Base-by-base conservation (phyloP, 2,329 filamentous ascomycete species). In the Chaetomium sp. region DNA sequence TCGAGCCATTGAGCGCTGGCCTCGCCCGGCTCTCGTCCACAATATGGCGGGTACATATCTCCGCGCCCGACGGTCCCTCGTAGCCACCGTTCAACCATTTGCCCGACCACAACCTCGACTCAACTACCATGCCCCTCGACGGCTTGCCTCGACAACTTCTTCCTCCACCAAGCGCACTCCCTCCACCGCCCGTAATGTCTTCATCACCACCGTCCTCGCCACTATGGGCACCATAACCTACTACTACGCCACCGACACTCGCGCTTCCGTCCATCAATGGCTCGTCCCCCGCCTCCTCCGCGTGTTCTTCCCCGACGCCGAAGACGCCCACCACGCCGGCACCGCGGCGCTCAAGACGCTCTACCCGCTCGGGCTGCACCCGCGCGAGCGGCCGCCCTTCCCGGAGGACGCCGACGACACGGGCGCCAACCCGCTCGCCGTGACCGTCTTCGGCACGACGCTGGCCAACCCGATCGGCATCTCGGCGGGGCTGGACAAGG, bases 401-500 rank as follows among this genome's bases (percentile, higher is more conserved):
- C 67, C 27, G 70, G 76, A 29, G 74, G 21, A 72, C 78, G 3
- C 25, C 23, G 1, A 16, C 27, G 10, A 12, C 12, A 3, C 57
- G 16, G 10, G 10, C 4, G 70, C 74, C 19, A 75, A 74, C 4
- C 80, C 77, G 58, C 71, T 84, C 35, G 75, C 77, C 8, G 73
- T 81, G 16, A 74, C 74, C 13, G 88, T 98, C 23, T 97, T 96
- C 75, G 92, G 90, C 42, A 85, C 90, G 67, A 83, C 80, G 4
- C 79, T 99, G 55, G 82, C 85, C 72, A 98, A 97, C 78, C 95
- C 95, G 1, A 88, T 99, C 72, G 95, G 90, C 63, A 97, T 96
- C 68, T 96, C 92, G n/a, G 95, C 92, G 5, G 95, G 95, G 10
- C 87, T 99, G 51, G 95, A 98, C 81, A 98, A 99, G 82, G 86